Evolutionary conservation across 1,139 yeast genomes (phyloP).

Genomic region (Citeromyces siamensis): DNA sequence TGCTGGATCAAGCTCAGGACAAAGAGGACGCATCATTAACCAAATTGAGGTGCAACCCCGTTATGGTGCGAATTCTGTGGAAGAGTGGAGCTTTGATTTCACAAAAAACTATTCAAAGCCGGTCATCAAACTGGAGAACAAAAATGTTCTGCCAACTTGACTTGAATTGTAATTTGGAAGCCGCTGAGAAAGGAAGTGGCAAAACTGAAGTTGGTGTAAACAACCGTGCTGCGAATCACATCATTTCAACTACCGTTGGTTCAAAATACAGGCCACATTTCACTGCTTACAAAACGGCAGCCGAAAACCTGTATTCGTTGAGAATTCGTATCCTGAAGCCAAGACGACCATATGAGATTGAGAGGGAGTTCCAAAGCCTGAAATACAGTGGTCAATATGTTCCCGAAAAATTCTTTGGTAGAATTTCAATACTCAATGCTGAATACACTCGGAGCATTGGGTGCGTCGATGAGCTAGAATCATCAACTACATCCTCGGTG

Average conservation of each 20-base stretch:
- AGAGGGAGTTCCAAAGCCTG: too few relatives aligned
- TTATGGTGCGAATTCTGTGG: conserved; percentile 1
- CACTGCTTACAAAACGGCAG: background rate
- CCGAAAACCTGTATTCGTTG: background rate
- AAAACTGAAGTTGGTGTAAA: background rate
- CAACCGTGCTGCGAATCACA: background rate
- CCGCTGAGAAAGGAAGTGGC: background rate
- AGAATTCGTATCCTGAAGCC: too few relatives aligned
- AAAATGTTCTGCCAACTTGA: background rate
- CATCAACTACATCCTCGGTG: too few relatives aligned
- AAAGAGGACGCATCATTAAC: conserved; percentile 2
- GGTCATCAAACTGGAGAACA: background rate
- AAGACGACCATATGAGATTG: too few relatives aligned
- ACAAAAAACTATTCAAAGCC: background rate
- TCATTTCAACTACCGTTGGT: background rate
- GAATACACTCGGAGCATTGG: too few relatives aligned
- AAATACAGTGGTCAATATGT: too few relatives aligned
- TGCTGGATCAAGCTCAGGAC: conserved; percentile 1
- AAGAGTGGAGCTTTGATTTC: background rate
- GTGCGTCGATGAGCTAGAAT: too few relatives aligned
- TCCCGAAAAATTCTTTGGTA: too few relatives aligned
- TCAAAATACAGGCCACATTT: background rate
- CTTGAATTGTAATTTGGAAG: background rate
- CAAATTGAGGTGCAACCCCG: too few relatives aligned
- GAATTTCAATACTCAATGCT: too few relatives aligned